Conservation (phyloP, 129 eudicot genomes). For the Helianthus tuberosus region DNA sequence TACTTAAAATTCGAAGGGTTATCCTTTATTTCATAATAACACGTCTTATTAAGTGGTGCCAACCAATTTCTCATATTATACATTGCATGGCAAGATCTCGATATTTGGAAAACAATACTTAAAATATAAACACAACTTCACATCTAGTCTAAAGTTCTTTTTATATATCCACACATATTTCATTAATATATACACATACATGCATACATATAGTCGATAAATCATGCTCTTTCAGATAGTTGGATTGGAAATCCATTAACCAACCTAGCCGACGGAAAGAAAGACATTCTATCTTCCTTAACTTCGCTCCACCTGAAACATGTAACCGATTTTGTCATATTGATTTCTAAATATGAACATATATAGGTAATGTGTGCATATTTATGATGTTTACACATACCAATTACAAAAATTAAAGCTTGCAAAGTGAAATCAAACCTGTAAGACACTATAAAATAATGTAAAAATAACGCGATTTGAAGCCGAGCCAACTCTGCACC, state of each 20-base stretch:
- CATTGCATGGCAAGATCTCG: neutral
- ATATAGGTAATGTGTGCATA: neutral
- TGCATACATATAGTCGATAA: neutral
- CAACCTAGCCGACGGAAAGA: slow-evolving; percentile 80
- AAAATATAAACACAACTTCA: neutral
- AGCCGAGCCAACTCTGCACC: slow-evolving; percentile 90
- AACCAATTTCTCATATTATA: no score
- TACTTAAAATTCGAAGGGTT: no score
- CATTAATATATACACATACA: neutral
- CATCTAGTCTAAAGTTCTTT: neutral
- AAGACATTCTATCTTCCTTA: slow-evolving; percentile 72
- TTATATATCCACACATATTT: neutral
- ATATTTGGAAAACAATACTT: neutral
- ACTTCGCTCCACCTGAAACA: slow-evolving; percentile 68
- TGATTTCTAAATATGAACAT: neutral
- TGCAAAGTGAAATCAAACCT: slow-evolving; percentile 31
- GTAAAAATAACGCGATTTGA: slow-evolving; percentile 75
- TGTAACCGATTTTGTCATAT: neutral
- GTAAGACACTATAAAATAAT: slow-evolving; percentile 59
- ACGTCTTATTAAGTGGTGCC: no score
- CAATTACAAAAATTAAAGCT: neutral
- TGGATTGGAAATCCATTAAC: slow-evolving; percentile 73
- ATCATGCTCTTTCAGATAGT: slow-evolving; percentile 38
- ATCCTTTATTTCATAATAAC: no score
- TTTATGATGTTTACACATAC: neutral